Evolutionary conservation across 73 alveolate species (phyloP).

Genomic region (Stentor coeruleus): DNA sequence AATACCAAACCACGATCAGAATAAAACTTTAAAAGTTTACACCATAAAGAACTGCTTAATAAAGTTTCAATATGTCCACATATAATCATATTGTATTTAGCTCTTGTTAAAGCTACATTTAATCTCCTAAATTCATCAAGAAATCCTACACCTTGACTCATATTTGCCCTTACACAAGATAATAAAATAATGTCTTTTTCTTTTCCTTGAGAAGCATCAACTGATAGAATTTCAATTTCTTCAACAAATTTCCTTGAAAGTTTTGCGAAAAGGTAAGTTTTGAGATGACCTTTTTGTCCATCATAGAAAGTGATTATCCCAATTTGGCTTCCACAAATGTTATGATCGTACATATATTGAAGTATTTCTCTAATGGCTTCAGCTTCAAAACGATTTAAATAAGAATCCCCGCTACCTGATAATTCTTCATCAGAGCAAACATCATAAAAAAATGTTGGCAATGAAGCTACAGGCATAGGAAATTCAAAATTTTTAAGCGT

Average conservation of each 20-base stretch:
- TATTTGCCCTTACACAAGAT: slow-evolving; percentile 97
- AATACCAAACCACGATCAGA: background rate
- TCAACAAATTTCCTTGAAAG: slow-evolving; percentile 13
- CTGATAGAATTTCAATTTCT: slow-evolving; percentile 97
- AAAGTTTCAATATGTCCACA: background rate
- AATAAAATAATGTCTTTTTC: slow-evolving; percentile 98
- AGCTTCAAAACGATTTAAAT: slow-evolving; percentile 66
- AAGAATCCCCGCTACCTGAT: slow-evolving; percentile 56
- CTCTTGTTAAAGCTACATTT: slow-evolving; percentile 99
- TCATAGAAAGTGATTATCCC: slow-evolving; percentile 99
- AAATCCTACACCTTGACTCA: slow-evolving; percentile 92
- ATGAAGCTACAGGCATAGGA: slow-evolving; percentile 92
- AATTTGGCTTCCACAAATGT: slow-evolving; percentile 89
- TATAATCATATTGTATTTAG: slow-evolving; percentile 62
- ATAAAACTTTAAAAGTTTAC: background rate
- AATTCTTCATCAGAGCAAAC: slow-evolving; percentile 92
- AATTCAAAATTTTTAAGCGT: slow-evolving; percentile 68
- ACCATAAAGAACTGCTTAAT: background rate
- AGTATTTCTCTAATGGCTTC: slow-evolving; percentile 87
- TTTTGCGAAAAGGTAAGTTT: background rate
- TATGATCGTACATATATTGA: slow-evolving; percentile 71
- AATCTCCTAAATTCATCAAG: slow-evolving; percentile 98
- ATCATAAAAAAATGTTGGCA: slow-evolving; percentile 97
- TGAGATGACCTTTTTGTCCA: slow-evolving; percentile 78
- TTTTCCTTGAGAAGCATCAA: slow-evolving; percentile 99